Evolutionary conservation across 2,329 filamentous ascomycete species (phyloP).

Genomic region (Stemphylium lycopersici): DNA sequence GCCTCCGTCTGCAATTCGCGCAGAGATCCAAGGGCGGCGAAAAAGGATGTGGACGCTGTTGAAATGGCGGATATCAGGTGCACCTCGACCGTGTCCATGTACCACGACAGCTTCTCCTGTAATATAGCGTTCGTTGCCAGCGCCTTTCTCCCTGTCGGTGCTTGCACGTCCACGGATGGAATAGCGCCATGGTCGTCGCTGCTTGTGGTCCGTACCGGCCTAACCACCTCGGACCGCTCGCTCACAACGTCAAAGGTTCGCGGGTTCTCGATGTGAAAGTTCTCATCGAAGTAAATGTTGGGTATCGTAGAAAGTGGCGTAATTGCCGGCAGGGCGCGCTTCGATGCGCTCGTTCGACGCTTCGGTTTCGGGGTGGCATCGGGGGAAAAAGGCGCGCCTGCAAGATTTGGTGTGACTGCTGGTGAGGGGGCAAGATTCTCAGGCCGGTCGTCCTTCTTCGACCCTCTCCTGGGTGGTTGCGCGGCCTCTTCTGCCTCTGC

Average conservation of each 20-base stretch:
- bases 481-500: slow-evolving; percentile 69
- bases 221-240: slow-evolving; percentile 95
- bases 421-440: slow-evolving; percentile 53
- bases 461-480: slow-evolving; percentile 55
- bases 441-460: slow-evolving; percentile 57
- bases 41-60: slow-evolving; percentile 93
- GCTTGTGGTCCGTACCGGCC: slow-evolving; percentile 57
- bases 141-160: slow-evolving; percentile 71
- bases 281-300: slow-evolving; percentile 89
- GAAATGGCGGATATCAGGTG: slow-evolving; percentile 97
- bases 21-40: slow-evolving; percentile 88
- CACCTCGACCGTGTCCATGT: slow-evolving; percentile 98
- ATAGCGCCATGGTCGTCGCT: slow-evolving; percentile 64
- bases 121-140: slow-evolving; percentile 95
- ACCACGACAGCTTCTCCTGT: slow-evolving; percentile 98
- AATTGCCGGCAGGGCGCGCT: slow-evolving; percentile 71
- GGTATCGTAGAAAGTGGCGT: slow-evolving; percentile 93
- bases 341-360: slow-evolving; percentile 58
- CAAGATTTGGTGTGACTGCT: slow-evolving; percentile 46
- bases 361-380: slow-evolving; percentile 57
- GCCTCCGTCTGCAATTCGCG: slow-evolving; percentile 92
- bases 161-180: slow-evolving; percentile 63
- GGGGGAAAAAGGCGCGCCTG: slow-evolving; percentile 51
- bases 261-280: slow-evolving; percentile 94
- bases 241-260: slow-evolving; percentile 96